Percentiles rank a stretch among this genome's conserved stretches.
These are phyloP conservation scores for Aspergillus novofumigatus DNA, from an alignment of 2,329 filamentous ascomycete species.

Conservation along the genomic window DNA sequence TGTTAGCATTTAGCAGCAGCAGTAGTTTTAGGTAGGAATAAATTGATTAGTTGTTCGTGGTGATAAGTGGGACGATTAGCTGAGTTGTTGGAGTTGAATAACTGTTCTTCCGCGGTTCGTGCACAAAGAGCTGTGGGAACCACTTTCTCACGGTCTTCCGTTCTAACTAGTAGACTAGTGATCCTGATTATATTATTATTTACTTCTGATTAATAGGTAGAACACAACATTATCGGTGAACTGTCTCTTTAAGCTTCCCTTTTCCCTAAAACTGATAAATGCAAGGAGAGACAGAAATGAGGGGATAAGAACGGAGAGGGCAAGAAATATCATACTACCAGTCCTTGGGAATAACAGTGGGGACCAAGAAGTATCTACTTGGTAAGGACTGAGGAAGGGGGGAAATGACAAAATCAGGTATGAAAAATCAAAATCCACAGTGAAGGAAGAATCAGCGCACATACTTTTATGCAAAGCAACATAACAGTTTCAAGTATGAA, in stretches of 20 bases:
- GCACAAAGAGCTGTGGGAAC: background rate
- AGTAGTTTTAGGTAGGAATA: constrained; percentile 4
- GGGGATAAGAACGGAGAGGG: constrained; percentile 2
- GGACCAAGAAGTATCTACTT: background rate
- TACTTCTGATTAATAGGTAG: background rate
- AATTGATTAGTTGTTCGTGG: background rate
- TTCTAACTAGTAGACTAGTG: background rate
- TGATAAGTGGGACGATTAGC: background rate
- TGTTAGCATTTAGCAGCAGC: constrained; percentile 4
- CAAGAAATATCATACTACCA: constrained; percentile 6
- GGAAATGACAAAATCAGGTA: background rate
- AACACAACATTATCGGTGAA: background rate
- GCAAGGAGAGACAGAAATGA: constrained; percentile 7
- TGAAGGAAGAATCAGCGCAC: background rate
- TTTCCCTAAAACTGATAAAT: background rate
- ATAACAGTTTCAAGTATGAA: background rate
- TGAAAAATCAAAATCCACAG: background rate
- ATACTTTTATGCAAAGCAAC: background rate
- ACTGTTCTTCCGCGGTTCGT: constrained; percentile 5
- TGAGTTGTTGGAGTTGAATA: constrained; percentile 5
- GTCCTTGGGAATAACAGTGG: background rate
- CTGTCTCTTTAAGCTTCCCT: background rate
- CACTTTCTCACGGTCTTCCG: background rate
- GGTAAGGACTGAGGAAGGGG: background rate
- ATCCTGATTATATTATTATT: background rate